These are phyloP conservation scores for Lantana camara DNA, from an alignment of 257 asterid species.

Conservation along the genomic window DNA sequence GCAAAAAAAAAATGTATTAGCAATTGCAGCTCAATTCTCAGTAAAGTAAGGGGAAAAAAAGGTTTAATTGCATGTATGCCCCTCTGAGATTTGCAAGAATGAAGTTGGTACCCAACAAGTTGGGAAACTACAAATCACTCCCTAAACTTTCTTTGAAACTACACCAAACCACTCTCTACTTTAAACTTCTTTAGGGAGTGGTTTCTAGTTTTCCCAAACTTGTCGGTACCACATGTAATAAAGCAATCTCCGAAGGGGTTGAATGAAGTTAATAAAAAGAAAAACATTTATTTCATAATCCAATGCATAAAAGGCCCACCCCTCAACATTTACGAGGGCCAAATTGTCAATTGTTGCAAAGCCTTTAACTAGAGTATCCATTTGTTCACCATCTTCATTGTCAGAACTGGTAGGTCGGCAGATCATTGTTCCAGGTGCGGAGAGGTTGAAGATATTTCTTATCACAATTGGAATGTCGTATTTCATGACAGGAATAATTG, in stretches of 20 bases:
- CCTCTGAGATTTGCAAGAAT: no score
- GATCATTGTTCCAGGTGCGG: slow-evolving; percentile 91
- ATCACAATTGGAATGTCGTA: slow-evolving; percentile 96
- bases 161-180: no score
- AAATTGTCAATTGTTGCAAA: slow-evolving; percentile 97
- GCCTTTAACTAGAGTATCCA: slow-evolving; percentile 87
- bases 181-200: no score
- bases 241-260: no score
- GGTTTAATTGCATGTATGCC: no score
- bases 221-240: background rate
- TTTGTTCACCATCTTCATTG: slow-evolving; percentile 46
- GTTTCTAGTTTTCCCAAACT: no score
- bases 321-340: slow-evolving; percentile 98
- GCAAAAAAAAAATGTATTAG: slow-evolving; percentile 28
- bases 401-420: slow-evolving; percentile 58
- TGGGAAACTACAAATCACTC: no score
- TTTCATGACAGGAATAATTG: slow-evolving; percentile 97
- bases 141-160: no score
- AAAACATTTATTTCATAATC: background rate
- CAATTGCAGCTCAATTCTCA: slow-evolving; percentile 23
- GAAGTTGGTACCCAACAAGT: no score
- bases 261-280: no score
- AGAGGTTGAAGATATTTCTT: slow-evolving; percentile 91
- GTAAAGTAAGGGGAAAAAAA: no score
- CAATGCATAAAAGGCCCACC: slow-evolving; percentile 52